Base-by-base conservation (phyloP, 306 rosid genomes). In the Prunus salicina region DNA sequence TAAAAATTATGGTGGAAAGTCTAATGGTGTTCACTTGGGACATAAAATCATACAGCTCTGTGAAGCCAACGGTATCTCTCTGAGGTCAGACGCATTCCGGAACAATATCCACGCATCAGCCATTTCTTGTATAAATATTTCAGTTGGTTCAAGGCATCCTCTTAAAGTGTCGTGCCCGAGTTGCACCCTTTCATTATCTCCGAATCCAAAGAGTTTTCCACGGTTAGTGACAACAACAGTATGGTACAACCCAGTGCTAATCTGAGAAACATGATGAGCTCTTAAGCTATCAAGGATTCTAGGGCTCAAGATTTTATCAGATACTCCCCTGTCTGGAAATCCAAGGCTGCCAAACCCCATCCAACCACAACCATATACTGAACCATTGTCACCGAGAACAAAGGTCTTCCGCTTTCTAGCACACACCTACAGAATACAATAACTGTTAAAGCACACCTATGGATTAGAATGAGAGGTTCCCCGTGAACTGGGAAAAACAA, bases 281-380 rank as follows among this genome's bases (percentile, higher is more conserved):
- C 87, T 88, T 61, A 94, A 89, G 83, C 93, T 83, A 75, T 85
- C 84, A 43, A 94, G 90, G 82, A 86, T 74, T 69, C 86, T 76
- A 34, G 98, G 97, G 67, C 73, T 85, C 88, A 79, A 68, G 34
- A 94, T 89, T 83, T 88, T 94, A 65, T 93, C 93, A 5, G 91
- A 88, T 67, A 82, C 64, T 76, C 93, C 90, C 79, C 91, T 84
- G 50, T 89, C 95, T 16, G 86, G 80, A 81, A 94, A 94, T 68
- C 98, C 98, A 1, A 94, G 97, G 85, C 97, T 94, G n/a, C 96
- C 97, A 47, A 94, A 92, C 62, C 92, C 93, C 97, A 91, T 90
- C 83, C 95, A 89, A 46, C 98, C 97, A 69, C 88, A 94, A 52
- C 91, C 98, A 76, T 89, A 90, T 24, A 90, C 96, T 32, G 73